Base-by-base conservation (phyloP, 106 monocot genomes). In the Iris macrosiphon region DNA sequence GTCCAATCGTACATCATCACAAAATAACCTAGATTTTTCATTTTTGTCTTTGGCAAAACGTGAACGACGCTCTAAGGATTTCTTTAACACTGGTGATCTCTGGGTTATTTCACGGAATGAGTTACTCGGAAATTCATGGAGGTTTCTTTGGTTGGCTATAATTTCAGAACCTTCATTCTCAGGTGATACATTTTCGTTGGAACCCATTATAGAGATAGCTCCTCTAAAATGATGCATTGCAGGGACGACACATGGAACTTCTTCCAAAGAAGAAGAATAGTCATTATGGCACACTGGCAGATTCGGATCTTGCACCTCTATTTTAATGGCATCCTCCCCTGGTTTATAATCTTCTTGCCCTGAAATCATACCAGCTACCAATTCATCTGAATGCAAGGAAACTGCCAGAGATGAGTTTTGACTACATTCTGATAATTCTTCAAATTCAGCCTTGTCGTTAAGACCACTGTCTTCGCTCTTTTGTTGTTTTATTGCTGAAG, bases 371-470 rank as follows among this genome's bases (percentile, higher is more conserved):
- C 67, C 57, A 40, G 61, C 51, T 13, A 65, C 51, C 20, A 72
- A 61, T 54, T 75, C 61, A 52, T 80, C 80, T 28, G 80, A 66
- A 45, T 69, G 67, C 18, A 73, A 76, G 30, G 63, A 78, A 57
- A 57, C 31, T n/a, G 61, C 55, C 39, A 62, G 47, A 61, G 60
- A 57, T 35, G 79, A 67, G 19, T 55, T 64, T 41, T 75, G 83
- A 49, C 80, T 77, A 49, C 64, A 75, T 50, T 83, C 83, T 54
- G 87, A 83, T 45, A 65, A 74, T 40, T 76, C 65, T 45, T 75
- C 75, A 49, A 77, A 45, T 28, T 80, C 78, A 23, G 14, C 25
- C 19, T 40, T 68, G 12, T 72, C 83, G 52, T 60, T 73, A 0
- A 57, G 57, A 12, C 24, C 30, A 66, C 16, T 61, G 7, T 77